Base-by-base conservation (phyloP, 805 yeast species). In the Candida nanaspora region DNA sequence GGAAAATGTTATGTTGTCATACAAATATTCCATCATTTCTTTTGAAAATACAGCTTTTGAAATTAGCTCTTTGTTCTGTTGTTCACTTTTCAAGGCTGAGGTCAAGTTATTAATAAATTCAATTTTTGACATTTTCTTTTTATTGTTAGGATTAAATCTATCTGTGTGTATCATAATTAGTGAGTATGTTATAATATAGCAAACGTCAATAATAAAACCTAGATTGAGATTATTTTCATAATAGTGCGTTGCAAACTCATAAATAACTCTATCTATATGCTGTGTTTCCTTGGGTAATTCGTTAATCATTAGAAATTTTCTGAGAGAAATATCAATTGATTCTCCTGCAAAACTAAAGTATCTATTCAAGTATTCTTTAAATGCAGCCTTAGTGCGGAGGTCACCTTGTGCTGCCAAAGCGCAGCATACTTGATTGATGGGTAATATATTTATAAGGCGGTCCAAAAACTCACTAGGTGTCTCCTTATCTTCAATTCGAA, bases 141-240 rank as follows among this genome's bases (percentile, higher is more conserved):
- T 78, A 59, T 82, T 82, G 54, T 73, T 78, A 16, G 71, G 69
- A 59, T 83, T 84, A 62, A 80, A 84, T 43, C 66, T 72, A 53
- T 83, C 93, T 0, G 93, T 84, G 53, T 84, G 91, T 26, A 84
- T 61, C 70, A 84, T 78, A 35, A 84, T 66, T 33, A 84, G 56
- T 2, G 87, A 78, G 51, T 79, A 84, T 1, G 78, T 68, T 11
- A 82, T 53, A 36, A 80, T 74, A 51, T 82, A 80, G 8, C 82
- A 76, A 33, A 78, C 76, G 42, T 80, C 84, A 1, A 50, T 48
- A 15, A 56, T 53, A n/a, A 52, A 38, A 27, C 65, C 72, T 10
- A 66, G 39, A 8, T 52, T 53, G 0, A 65, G 64, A 45, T 74
- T 72, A 41, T 56, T 69, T 23, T 59, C 53, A 44, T 67, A 68